Base-by-base conservation (phyloP, 495 filamentous ascomycete species). In the Hypoxylon cercidicola region DNA sequence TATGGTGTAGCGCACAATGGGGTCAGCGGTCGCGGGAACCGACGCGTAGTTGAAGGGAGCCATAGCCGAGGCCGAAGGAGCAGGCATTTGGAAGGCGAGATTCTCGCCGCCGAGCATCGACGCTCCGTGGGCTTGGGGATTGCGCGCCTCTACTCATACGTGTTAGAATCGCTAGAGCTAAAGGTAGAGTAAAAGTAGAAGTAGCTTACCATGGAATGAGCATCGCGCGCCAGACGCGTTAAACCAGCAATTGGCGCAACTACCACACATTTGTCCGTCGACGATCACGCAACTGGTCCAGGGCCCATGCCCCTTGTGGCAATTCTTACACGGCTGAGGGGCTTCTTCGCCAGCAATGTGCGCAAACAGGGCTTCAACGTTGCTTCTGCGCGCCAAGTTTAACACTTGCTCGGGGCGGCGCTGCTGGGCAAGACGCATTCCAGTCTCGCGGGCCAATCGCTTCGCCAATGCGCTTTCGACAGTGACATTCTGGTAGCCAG, bases 211-310 rank as follows among this genome's bases (percentile, higher is more conserved):
- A 35, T 83, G 80, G 41, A 83, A 82, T n/a, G 79, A 81, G 50
- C 80, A 83, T 18, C 80, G 60, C 3, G 80, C 76, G 12, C 80
- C 80, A 13, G 78, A 80, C 6, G 80, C 80, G 30, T 83, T 83
- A 54, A 82, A 83, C 80, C 80, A 83, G 57, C 80, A 83, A 55
- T 83, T 83, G 37, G 80, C 78, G 47, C 80, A 83, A 41, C 79
- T 82, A 4, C 79, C 79, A 34, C 80, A 83, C 79, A 83, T 81
- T 65, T 83, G 79, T 7, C 80, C 80, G 21, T 82, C 78, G 21
- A 81, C 76, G 9, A 83, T 54, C 21, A 83, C 70, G 55, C 80
- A 83, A 13, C 64, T 74, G 0, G 70, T 78, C 80, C 80, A 83
- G 1, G 80, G 80, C 0, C 80, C 80, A 25, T 83, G 79, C 16